Evolutionary conservation across 192 early-diverging fungal genomes (phyloP).

Genomic region (Gaertneriomyces semiglobifer): DNA sequence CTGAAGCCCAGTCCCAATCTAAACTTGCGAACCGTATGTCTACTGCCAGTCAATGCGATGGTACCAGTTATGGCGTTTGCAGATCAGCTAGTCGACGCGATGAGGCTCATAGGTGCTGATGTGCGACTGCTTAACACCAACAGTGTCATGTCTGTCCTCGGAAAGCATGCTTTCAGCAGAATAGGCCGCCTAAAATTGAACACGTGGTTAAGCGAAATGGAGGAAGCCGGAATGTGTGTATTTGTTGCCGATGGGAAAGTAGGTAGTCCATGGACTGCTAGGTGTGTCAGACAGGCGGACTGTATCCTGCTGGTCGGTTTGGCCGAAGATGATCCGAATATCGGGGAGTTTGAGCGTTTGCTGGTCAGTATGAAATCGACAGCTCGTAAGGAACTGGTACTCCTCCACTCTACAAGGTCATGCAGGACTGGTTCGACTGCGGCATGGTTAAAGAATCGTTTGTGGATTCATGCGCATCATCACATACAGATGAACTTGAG

Average conservation of each 20-base stretch:
- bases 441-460: slow-evolving; percentile 84
- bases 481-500: slow-evolving; percentile 68
- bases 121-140: slow-evolving; percentile 78
- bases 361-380: slow-evolving; percentile 94
- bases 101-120: slow-evolving; percentile 66
- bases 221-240: slow-evolving; percentile 84
- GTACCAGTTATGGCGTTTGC: slow-evolving; percentile 92
- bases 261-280: slow-evolving; percentile 87
- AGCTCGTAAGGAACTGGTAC: slow-evolving; percentile 93
- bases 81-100: slow-evolving; percentile 67
- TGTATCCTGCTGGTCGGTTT: slow-evolving; percentile 92
- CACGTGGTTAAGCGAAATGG: slow-evolving; percentile 91
- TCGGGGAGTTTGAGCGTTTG: slow-evolving; percentile 90
- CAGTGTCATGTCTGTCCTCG: slow-evolving; percentile 74
- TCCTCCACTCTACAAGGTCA: slow-evolving; percentile 76
- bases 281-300: slow-evolving; percentile 94
- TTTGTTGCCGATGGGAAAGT: slow-evolving; percentile 94
- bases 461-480: slow-evolving; percentile 97
- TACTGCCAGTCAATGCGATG: slow-evolving; percentile 76
- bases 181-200: slow-evolving; percentile 91
- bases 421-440: slow-evolving; percentile 81
- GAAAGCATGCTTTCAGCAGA: slow-evolving; percentile 85
- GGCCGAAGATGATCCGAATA: slow-evolving; percentile 80
- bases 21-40: slow-evolving; percentile 92
- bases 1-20: slow-evolving; percentile 61